These are phyloP conservation scores for Neonectria neomacrospora DNA, from an alignment of 2,329 filamentous ascomycete species.

Conservation along the genomic window DNA sequence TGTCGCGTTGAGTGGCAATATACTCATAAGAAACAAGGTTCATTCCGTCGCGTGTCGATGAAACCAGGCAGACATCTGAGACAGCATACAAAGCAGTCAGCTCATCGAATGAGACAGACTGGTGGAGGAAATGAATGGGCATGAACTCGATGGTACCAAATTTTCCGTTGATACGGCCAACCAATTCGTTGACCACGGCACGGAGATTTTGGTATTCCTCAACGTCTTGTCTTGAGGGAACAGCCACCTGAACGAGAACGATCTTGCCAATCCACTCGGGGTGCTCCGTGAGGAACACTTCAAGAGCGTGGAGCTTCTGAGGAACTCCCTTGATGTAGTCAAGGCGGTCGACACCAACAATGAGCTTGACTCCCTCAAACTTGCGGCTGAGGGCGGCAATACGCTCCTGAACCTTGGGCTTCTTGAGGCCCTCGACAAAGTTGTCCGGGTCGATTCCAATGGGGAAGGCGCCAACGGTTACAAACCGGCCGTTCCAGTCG, in stretches of 20 bases:
- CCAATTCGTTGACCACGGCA: constrained; percentile 94
- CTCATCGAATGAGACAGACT: constrained; percentile 94
- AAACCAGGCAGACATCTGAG: constrained; percentile 91
- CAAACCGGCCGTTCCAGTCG: constrained; percentile 86
- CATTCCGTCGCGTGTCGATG: constrained; percentile 98
- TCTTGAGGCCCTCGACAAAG: constrained; percentile 88
- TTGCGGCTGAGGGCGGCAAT: constrained; percentile 87
- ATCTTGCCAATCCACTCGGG: constrained; percentile 99
- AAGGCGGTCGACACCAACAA: constrained; percentile 94
- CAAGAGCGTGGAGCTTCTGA: constrained; percentile 94
- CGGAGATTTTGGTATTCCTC: constrained; percentile 98
- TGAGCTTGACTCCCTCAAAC: constrained; percentile 95
- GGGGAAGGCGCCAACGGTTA: constrained; percentile 94
- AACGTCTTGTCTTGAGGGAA: constrained; percentile 93
- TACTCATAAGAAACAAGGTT: constrained; percentile 99
- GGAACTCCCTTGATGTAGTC: constrained; percentile 99
- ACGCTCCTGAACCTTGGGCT: constrained; percentile 85
- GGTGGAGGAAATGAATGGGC: constrained; percentile 98
- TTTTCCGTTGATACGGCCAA: constrained; percentile 95
- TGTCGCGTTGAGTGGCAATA: constrained; percentile 90
- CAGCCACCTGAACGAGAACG: constrained; percentile 93
- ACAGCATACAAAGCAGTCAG: constrained; percentile 93
- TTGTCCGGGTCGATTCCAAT: constrained; percentile 99
- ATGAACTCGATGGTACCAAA: constrained; percentile 98
- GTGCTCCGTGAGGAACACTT: constrained; percentile 96